A percentile compares a stretch with the other conserved stretches of the same genome.
Conservation (phyloP, 2,329 filamentous ascomycete species). For the Pyricularia pennisetigena region DNA sequence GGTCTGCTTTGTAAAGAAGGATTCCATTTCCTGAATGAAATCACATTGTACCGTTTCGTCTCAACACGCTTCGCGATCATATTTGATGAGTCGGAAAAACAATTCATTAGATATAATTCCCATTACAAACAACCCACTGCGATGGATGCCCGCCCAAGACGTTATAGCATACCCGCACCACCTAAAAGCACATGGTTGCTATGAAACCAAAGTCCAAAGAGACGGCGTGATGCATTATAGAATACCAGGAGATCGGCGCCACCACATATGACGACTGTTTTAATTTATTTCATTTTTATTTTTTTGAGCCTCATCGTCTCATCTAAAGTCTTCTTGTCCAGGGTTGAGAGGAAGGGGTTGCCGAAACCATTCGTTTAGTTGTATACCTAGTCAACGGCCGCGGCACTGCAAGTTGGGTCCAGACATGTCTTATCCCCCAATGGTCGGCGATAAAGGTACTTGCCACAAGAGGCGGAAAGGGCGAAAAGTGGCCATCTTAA, state of each 20-base stretch:
- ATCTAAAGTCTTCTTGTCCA: not conserved
- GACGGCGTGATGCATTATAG: not conserved
- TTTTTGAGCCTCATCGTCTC: not conserved
- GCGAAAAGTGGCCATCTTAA: not conserved
- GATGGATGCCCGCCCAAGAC: not conserved
- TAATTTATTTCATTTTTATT: not conserved
- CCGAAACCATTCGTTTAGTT: not conserved
- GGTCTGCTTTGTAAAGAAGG: constrained; percentile 58
- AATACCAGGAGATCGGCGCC: no score
- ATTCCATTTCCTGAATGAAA: not conserved
- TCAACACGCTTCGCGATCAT: no score
- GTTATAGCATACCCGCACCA: not conserved
- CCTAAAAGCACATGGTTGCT: no score
- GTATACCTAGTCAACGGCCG: not conserved
- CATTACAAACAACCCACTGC: not conserved
- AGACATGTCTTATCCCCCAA: not conserved
- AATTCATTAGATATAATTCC: not conserved
- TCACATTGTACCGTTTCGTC: no score
- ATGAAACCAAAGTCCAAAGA: not conserved
- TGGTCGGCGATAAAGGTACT: not conserved
- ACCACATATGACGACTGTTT: not conserved
- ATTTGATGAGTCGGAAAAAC: not conserved
- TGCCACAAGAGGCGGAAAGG: not conserved
- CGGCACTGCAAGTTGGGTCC: not conserved
- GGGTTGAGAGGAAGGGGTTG: not conserved